Conservation (phyloP, 306 rosid species). For the Cicer pinnatifidum region DNA sequence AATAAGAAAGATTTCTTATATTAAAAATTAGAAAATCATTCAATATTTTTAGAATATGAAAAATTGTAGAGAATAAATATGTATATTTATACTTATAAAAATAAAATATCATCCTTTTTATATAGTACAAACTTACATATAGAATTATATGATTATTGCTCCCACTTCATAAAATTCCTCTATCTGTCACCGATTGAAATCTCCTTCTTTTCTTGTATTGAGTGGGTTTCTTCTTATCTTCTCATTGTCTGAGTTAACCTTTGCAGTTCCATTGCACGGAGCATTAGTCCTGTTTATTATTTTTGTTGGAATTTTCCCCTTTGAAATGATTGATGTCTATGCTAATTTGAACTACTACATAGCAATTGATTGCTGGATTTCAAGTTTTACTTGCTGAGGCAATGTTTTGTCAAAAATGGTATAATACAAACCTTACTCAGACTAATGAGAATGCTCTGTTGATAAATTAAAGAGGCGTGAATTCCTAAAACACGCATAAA, state of each 20-base stretch:
- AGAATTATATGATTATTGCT: too few species aligned
- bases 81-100: too few species aligned
- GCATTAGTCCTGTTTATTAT: background rate
- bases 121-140: too few species aligned
- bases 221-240: constrained; percentile 11
- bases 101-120: too few species aligned
- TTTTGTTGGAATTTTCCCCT: background rate
- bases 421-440: background rate
- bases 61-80: too few species aligned
- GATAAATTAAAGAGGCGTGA: constrained; percentile 13
- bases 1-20: too few species aligned
- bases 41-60: too few species aligned
- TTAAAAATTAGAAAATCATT: too few species aligned
- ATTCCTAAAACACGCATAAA: background rate
- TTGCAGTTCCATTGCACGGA: constrained; percentile 1
- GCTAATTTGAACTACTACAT: constrained; percentile 10
- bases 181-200: background rate
- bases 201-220: background rate
- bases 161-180: too few species aligned
- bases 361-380: constrained; percentile 17
- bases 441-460: constrained; percentile 14
- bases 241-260: background rate
- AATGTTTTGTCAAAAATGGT: background rate
- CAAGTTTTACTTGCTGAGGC: background rate
- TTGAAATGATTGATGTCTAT: constrained; percentile 4